phyloP scores from a whole-genome alignment of 2,329 filamentous ascomycete species.

The Calycina herbarum region DNA sequence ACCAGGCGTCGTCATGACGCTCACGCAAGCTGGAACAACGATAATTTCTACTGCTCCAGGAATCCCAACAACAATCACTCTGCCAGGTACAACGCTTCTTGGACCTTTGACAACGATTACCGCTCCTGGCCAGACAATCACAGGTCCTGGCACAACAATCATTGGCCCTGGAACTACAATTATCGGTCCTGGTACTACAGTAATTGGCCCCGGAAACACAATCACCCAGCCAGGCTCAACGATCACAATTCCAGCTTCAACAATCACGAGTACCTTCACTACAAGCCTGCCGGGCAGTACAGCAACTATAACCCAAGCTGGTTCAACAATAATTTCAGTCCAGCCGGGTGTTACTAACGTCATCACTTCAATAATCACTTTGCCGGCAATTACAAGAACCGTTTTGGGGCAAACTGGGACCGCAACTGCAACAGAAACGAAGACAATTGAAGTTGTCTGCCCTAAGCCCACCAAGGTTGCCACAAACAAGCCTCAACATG shows the following conservation, averaged over 20 bases:
- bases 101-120: constrained; percentile 12
- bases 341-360: constrained; percentile 14
- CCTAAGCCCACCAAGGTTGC: constrained; percentile 30
- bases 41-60: constrained; percentile 15
- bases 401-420: constrained; percentile 20
- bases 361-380: constrained; percentile 17
- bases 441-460: constrained; percentile 20
- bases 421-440: constrained; percentile 14
- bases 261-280: constrained; percentile 11
- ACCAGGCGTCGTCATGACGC: constrained; percentile 10
- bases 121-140: constrained; percentile 10
- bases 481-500: constrained; percentile 29
- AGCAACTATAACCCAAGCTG: constrained; percentile 14
- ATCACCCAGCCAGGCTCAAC: constrained; percentile 17
- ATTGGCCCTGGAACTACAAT: constrained; percentile 8
- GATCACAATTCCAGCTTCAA: constrained; percentile 5
- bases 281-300: constrained; percentile 8
- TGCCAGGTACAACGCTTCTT: neutral
- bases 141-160: constrained; percentile 6
- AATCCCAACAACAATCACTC: constrained; percentile 3
- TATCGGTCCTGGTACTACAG: constrained; percentile 9
- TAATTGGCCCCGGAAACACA: constrained; percentile 11
- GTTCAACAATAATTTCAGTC: constrained; percentile 21
- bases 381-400: constrained; percentile 22
- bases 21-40: constrained; percentile 17